Conservation (phyloP, 1,139 yeast species). For the Blastobotrys illinoisensis region DNA sequence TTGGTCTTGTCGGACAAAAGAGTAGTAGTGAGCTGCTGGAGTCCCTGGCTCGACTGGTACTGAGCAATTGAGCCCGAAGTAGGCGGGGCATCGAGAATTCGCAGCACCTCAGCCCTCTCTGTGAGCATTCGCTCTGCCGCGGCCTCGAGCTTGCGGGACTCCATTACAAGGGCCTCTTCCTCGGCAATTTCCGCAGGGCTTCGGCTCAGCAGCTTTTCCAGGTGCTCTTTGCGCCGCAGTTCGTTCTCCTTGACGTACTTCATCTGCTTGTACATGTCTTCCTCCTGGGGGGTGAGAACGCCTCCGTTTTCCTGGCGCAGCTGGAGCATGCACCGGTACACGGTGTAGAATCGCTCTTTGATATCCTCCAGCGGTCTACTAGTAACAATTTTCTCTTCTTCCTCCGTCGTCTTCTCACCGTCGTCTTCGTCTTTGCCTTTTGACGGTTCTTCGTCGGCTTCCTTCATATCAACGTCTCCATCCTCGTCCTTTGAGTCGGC, state of each 20-base stretch:
- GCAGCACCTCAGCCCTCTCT: slow-evolving; percentile 75
- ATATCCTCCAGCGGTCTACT: slow-evolving; percentile 63
- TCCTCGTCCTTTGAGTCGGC: slow-evolving; percentile 12
- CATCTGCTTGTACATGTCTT: slow-evolving; percentile 38
- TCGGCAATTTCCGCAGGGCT: slow-evolving; percentile 97
- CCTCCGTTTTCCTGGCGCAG: slow-evolving; percentile 42
- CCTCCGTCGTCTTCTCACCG: slow-evolving; percentile 5
- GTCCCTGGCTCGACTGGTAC: slow-evolving; percentile 81
- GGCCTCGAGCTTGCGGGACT: slow-evolving; percentile 86
- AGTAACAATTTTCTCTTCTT: slow-evolving; percentile 1
- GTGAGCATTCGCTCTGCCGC: slow-evolving; percentile 85
- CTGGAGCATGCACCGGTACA: slow-evolving; percentile 44
- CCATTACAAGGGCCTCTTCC: slow-evolving; percentile 89
- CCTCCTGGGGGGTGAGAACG: slow-evolving; percentile 30
- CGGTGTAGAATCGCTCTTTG: slow-evolving; percentile 70
- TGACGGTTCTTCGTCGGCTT: neutral
- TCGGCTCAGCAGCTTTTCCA: slow-evolving; percentile 68
- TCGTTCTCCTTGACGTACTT: slow-evolving; percentile 65
- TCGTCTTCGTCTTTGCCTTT: slow-evolving; percentile 2
- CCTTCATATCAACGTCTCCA: slow-evolving; percentile 9
- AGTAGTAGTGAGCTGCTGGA: slow-evolving; percentile 77
- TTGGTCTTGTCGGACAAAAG: slow-evolving; percentile 71
- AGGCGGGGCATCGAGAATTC: slow-evolving; percentile 83
- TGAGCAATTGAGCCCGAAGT: slow-evolving; percentile 71
- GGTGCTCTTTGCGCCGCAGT: slow-evolving; percentile 69